A percentile compares a stretch with the other conserved stretches of the same genome.
These are phyloP conservation scores for Sclerospora graminicola DNA, from an alignment of 352 stramenopile genomes.

Conservation along the genomic window DNA sequence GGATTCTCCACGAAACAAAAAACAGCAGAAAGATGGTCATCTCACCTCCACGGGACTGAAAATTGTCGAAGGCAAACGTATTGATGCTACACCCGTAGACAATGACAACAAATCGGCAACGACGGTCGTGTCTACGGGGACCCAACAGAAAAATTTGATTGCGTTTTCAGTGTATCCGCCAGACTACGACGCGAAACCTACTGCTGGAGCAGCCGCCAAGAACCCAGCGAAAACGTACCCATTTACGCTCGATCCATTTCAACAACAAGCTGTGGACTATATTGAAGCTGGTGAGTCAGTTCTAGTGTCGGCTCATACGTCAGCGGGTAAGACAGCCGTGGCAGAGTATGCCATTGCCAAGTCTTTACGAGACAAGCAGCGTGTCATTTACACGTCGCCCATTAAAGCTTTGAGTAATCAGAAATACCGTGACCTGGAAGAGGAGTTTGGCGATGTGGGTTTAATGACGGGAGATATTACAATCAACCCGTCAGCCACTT, in stretches of 20 bases:
- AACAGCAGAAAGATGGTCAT: constrained; percentile 26
- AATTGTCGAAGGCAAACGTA: constrained; percentile 63
- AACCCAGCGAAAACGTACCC: constrained; percentile 95
- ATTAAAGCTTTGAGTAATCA: constrained; percentile 99
- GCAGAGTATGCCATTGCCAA: constrained; percentile 99
- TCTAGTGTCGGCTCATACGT: constrained; percentile 98
- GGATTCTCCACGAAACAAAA: constrained; percentile 37
- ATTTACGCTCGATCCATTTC: constrained; percentile 98
- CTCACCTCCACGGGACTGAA: constrained; percentile 35
- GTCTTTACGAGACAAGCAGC: constrained; percentile 85
- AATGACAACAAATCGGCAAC: constrained; percentile 17
- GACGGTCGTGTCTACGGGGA: constrained; percentile 84
- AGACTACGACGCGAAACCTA: constrained; percentile 39
- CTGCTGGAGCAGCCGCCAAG: constrained; percentile 34
- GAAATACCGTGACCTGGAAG: constrained; percentile 97
- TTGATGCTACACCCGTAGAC: constrained; percentile 48
- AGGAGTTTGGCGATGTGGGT: constrained; percentile 92
- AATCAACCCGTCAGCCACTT: constrained; percentile 97
- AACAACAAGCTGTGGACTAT: constrained; percentile 92
- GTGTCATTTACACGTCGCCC: constrained; percentile 98
- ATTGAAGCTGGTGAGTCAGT: constrained; percentile 97
- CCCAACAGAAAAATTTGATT: constrained; percentile 92
- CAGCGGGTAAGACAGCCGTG: constrained; percentile 93
- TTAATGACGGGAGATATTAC: constrained; percentile 99
- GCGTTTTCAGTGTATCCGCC: constrained; percentile 90